Percentiles rank a stretch among this genome's conserved stretches.
phyloP scores from a whole-genome alignment of 192 early-diverging fungal genomes.

The Coemansia sp. region DNA sequence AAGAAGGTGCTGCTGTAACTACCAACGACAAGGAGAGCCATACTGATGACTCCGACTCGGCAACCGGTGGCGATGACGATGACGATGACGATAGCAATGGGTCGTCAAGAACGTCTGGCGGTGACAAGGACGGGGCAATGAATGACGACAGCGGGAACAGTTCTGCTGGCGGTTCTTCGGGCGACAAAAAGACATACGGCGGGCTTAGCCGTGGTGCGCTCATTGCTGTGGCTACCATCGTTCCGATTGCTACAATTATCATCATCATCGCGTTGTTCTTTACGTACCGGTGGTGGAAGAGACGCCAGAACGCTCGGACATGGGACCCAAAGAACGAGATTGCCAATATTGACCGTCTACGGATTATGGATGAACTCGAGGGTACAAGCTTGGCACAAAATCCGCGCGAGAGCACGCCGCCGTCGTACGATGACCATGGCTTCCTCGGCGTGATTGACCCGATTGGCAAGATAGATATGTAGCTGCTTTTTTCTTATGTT shows the following conservation, averaged over 20 bases:
- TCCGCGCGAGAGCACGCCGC: conserved; percentile 11
- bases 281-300: conserved; percentile 39
- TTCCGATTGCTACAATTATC: conserved; percentile 30
- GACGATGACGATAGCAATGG: background rate
- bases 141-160: background rate
- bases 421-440: conserved; percentile 23
- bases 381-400: background rate
- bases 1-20: background rate
- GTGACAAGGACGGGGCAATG: background rate
- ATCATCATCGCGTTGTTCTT: conserved; percentile 44
- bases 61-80: background rate
- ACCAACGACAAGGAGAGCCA: conserved; percentile 6
- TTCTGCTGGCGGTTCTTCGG: background rate
- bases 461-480: background rate
- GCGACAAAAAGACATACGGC: conserved; percentile 5
- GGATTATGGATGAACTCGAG: conserved; percentile 35
- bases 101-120: background rate
- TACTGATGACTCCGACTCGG: background rate
- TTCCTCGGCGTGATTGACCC: conserved; percentile 4
- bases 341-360: conserved; percentile 32
- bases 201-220: conserved; percentile 33
- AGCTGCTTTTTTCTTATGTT: background rate
- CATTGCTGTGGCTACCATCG: conserved; percentile 29
- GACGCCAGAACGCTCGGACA: conserved; percentile 21
- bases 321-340: conserved; percentile 51